phyloP scores from a whole-genome alignment of 2,329 filamentous ascomycete genomes.

The Metarhizium album region DNA sequence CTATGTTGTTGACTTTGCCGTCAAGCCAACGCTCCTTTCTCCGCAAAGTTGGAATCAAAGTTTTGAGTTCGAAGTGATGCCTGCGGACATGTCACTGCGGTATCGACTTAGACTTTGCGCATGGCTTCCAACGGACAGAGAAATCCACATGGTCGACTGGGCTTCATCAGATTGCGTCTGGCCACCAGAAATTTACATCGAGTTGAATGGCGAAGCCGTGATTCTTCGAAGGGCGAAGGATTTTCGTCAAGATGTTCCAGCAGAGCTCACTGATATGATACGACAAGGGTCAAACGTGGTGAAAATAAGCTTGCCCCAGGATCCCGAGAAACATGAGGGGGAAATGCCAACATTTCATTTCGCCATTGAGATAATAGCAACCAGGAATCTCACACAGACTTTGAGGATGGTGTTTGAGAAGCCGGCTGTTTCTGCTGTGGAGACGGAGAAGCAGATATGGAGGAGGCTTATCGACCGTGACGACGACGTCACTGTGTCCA shows the following conservation, averaged over 20 bases:
- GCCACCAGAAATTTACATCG: slow-evolving; percentile 60
- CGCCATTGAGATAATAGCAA: slow-evolving; percentile 59
- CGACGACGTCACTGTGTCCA: slow-evolving; percentile 43
- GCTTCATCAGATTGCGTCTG: slow-evolving; percentile 52
- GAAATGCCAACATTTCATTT: slow-evolving; percentile 36
- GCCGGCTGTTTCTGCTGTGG: too few species aligned
- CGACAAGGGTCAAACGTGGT: slow-evolving; percentile 51
- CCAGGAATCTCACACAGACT: slow-evolving; percentile 35
- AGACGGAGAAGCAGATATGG: slow-evolving; percentile 36
- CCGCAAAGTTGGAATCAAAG: slow-evolving; percentile 28
- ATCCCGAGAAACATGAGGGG: slow-evolving; percentile 16
- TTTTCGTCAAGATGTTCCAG: slow-evolving; percentile 63
- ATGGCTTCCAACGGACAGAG: slow-evolving; percentile 24
- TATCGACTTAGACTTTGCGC: slow-evolving; percentile 60
- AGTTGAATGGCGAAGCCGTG: slow-evolving; percentile 52
- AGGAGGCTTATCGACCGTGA: slow-evolving; percentile 32
- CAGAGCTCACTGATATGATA: slow-evolving; percentile 59
- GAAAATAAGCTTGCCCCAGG: slow-evolving; percentile 33
- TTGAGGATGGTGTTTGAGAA: too few species aligned
- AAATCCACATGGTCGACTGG: slow-evolving; percentile 39
- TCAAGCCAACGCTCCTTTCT: slow-evolving; percentile 31
- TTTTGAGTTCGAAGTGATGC: slow-evolving; percentile 35
- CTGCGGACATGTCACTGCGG: slow-evolving; percentile 34
- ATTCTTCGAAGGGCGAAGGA: slow-evolving; percentile 56
- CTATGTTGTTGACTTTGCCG: slow-evolving; percentile 39